Conservation (phyloP, 176 grass and related monocot genomes). For the Bothriochloa decipiens region DNA sequence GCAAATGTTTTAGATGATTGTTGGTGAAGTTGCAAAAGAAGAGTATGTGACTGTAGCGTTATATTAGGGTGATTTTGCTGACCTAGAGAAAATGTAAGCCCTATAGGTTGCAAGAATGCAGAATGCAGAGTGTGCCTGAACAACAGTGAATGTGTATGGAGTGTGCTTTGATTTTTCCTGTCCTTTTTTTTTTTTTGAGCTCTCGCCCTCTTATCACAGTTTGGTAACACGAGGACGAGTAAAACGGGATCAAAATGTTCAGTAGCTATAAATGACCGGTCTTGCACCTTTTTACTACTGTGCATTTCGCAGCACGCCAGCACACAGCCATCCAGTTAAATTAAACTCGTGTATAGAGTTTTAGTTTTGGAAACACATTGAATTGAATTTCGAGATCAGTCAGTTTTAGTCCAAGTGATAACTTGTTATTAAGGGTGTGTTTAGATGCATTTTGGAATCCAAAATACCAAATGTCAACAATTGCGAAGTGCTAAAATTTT, state of each 20-base stretch:
- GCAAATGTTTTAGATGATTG: constrained; percentile 26
- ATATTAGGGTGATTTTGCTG: constrained; percentile 44
- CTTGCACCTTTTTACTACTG: background rate
- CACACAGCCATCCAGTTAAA: background rate
- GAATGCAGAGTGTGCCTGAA: constrained; percentile 37
- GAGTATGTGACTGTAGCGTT: constrained; percentile 24
- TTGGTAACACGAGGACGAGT: background rate
- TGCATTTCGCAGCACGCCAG: background rate
- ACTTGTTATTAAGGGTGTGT: too few species aligned
- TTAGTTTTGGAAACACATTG: background rate
- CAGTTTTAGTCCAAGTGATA: too few species aligned
- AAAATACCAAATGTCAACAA: too few species aligned
- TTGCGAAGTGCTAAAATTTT: too few species aligned
- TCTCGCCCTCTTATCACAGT: background rate
- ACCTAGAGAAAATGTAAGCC: constrained; percentile 42
- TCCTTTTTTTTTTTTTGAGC: background rate
- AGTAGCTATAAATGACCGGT: background rate
- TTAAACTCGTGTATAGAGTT: background rate
- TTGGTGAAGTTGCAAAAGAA: constrained; percentile 36
- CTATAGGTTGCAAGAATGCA: constrained; percentile 36
- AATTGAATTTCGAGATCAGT: background rate
- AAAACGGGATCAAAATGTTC: background rate
- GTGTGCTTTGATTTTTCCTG: background rate
- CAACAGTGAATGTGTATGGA: constrained; percentile 16
- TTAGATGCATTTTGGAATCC: too few species aligned